Base-by-base conservation (phyloP, 768 basidiomycete species). In the Hygrocybe coccinea region DNA sequence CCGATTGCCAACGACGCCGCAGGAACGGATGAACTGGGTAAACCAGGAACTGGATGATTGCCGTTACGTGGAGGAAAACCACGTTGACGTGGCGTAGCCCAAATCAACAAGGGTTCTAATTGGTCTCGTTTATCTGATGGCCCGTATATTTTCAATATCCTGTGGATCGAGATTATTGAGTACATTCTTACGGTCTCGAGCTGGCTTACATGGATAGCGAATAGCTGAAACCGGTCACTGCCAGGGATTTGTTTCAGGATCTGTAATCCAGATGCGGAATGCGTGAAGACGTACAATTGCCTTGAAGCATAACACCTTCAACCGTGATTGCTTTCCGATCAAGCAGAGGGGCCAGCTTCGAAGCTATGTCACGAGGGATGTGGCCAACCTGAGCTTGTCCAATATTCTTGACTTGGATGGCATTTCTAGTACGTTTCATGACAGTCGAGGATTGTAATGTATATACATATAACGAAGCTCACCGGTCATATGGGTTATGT, bases 381-480 rank as follows among this genome's bases (percentile, higher is more conserved):
- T 94, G 92, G 1, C 92, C 92, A 2, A 95, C 91, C 78, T 92
- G 87, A 11, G 71, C 71, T 1, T 76, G 74, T 1, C 78, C 75
- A 39, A 92, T 91, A 64, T 95, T 95, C 65, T 80, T 76, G 24
- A 94, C 91, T 73, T 89, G 82, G 22, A 91, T 85, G 1, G 88
- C 86, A 67, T 91, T 89, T 25, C 86, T 89, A 46, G 3, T 5
- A 52, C 15, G 25, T 25, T 7, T 3, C 1, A 48, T 24, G 17
- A 35, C 43, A 8, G 8, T n/a, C 6, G 19, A 35, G 17, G 22
- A 12, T 24, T 54, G 46, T 41, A n/a, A 12, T 14, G 17, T 14
- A 10, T 15, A 10, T n/a, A 3, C 21, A 17, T 35, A 6, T 8
- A 4, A 36, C 24, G 15, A 44, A 21, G 22, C 69, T 39, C 62